Evolutionary conservation across 2,329 filamentous ascomycete genomes (phyloP), one percentile per base, ranked within the genome.

Genomic region (Parastagonospora nodorum): DNA sequence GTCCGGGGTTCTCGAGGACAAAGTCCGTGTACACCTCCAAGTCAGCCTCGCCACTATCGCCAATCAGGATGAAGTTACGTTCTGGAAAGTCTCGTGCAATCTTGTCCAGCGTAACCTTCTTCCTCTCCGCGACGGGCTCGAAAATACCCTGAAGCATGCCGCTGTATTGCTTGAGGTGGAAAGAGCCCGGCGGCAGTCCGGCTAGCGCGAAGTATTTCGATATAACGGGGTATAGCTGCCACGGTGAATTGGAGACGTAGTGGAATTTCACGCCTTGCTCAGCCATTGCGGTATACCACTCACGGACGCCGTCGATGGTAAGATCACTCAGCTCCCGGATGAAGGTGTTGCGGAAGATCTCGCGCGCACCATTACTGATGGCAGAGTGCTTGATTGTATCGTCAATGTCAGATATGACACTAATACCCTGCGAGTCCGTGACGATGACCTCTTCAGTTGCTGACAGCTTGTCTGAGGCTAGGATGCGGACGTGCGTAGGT

Each of bases 231-330:
- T 90, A 99, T 6, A 99, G 82, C 71, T 99, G 95, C 95, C 95
- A 99, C 0, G 94, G 94, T 43, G 93, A 96, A 74, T 99, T 99
- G n/a, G 94, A 99, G 58, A 96, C 95, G 72, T 99, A 99, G 70
- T 99, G 95, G 45, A 99, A 83, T 63, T 87, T 85, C 19, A 97
- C 93, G 14, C 92, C 92, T 77, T 93, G 85, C 15, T 86, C 80
- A 33, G 88, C 82, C 75, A 99, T 81, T 15, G 80, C 80, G 31
- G 80, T 85, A 69, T 97, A 99, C 93, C 94, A 97, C 55, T 95
- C 90, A 50, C 81, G 84, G 15, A 97, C 92, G 2, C 94, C 94
- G 12, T 92, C 88, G 16, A 99, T 86, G 0, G 86, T 91, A 39
- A 97, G 80, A 53, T 93, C 91, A 2, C 77, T 80, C 1, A 97